phyloP scores from a whole-genome alignment of 2,329 filamentous ascomycete genomes.

The Penicillium concentricum region DNA sequence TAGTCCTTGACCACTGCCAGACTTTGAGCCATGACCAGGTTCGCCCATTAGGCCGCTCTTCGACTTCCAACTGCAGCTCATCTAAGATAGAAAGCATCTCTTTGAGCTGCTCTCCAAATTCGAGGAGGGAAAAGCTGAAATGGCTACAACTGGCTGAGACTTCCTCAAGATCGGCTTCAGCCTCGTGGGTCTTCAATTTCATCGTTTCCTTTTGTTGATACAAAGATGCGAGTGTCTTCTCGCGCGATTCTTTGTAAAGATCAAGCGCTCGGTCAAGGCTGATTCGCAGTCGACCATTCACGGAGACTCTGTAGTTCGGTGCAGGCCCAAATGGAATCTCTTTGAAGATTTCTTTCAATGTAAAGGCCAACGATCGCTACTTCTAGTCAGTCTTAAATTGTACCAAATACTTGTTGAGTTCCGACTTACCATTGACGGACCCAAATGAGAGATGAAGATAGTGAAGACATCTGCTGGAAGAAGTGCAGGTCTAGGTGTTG shows the following conservation, averaged over 20 bases:
- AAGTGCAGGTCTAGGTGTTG: conserved; percentile 17
- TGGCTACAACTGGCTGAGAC: conserved; percentile 97
- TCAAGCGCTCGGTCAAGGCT: conserved; percentile 78
- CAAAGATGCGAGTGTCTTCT: conserved; percentile 71
- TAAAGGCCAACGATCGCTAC: conserved; percentile 85
- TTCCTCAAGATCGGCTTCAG: conserved; percentile 93
- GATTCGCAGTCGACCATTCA: conserved; percentile 76
- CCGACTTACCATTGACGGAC: conserved; percentile 72
- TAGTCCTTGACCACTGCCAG: conserved; percentile 54
- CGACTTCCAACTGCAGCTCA: conserved; percentile 70
- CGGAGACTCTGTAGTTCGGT: conserved; percentile 65
- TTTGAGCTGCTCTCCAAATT: conserved; percentile 87
- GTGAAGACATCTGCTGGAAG: conserved; percentile 81
- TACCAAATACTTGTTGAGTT: not conserved
- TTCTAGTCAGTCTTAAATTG: conserved; percentile 6
- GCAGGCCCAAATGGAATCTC: conserved; percentile 77
- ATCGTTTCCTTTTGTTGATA: conserved; percentile 76
- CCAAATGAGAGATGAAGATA: conserved; percentile 82
- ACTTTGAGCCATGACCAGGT: conserved; percentile 85
- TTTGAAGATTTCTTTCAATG: conserved; percentile 81
- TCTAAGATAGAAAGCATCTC: conserved; percentile 80
- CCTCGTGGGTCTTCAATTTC: conserved; percentile 64
- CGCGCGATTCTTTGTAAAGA: conserved; percentile 74
- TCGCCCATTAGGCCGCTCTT: conserved; percentile 60
- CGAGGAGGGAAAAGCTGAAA: conserved; percentile 87